phyloP scores from a whole-genome alignment of 1,284 basidiomycete species.

The Ustilago lituana region DNA sequence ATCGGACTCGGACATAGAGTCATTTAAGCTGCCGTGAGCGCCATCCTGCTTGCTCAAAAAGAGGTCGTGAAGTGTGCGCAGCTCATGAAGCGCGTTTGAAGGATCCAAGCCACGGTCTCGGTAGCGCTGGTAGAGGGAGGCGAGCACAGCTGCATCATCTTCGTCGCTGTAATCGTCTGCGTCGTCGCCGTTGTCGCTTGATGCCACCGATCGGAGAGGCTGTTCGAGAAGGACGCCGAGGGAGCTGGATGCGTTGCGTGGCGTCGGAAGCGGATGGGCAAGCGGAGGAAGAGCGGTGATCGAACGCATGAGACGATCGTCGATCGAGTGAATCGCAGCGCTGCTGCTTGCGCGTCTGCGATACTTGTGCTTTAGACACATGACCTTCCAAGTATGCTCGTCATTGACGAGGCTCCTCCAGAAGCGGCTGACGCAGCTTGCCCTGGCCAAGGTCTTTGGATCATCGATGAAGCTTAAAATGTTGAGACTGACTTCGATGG shows the following conservation, averaged over 20 bases:
- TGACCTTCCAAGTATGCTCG: constrained; percentile 83
- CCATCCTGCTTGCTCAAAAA: constrained; percentile 56
- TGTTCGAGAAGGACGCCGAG: constrained; percentile 30
- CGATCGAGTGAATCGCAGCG: constrained; percentile 27
- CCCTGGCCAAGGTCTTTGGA: constrained; percentile 78
- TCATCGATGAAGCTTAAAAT: constrained; percentile 85
- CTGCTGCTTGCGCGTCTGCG: constrained; percentile 36
- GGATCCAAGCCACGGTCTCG: constrained; percentile 55
- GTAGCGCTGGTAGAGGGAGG: constrained; percentile 53
- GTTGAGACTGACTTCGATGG: constrained; percentile 83
- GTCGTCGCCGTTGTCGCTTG: constrained; percentile 15
- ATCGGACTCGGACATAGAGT: constrained; percentile 50
- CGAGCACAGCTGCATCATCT: constrained; percentile 45
- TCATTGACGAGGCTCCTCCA: constrained; percentile 84
- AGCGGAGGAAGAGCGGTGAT: constrained; percentile 7
- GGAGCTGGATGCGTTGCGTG: constrained; percentile 6
- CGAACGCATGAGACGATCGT: constrained; percentile 37
- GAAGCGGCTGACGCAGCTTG: constrained; percentile 77
- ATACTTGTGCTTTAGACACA: constrained; percentile 73
- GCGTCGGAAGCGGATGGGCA: background rate
- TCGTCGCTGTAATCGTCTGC: constrained; percentile 25
- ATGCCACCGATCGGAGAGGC: constrained; percentile 5
- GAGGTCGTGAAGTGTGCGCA: constrained; percentile 56
- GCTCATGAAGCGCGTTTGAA: constrained; percentile 55
- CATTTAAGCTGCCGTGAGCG: constrained; percentile 26